phyloP scores from a whole-genome alignment of 345 rosid genomes.

The Sisymbrium irio region DNA sequence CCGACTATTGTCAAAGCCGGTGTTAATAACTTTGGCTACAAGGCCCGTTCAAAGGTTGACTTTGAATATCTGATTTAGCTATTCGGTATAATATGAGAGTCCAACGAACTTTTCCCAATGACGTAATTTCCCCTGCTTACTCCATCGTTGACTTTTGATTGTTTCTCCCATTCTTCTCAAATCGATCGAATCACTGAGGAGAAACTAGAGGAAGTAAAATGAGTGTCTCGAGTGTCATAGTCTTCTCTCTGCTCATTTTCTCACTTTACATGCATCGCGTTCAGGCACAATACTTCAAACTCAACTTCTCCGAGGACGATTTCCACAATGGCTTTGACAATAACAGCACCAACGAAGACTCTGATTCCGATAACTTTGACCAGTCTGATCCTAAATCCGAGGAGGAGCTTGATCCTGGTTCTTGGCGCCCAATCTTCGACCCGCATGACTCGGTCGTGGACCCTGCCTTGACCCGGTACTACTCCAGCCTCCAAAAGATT shows the following conservation, averaged over 20 bases:
- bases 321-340: conserved; percentile 62
- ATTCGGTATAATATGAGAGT: not conserved
- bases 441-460: conserved; percentile 32
- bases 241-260: not conserved
- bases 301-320: conserved; percentile 76
- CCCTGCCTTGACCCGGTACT: conserved; percentile 42
- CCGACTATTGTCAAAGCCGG: not conserved
- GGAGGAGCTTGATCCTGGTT: conserved; percentile 81
- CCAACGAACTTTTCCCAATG: not conserved
- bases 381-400: conserved; percentile 61
- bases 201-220: conserved; percentile 6
- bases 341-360: conserved; percentile 19
- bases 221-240: conserved; percentile 28
- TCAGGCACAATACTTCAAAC: conserved; percentile 58
- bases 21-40: not conserved
- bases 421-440: conserved; percentile 88
- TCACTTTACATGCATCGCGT: conserved; percentile 40
- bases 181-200: not conserved
- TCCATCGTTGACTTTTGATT: not conserved
- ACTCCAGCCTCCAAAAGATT: conserved; percentile 57
- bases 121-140: not conserved
- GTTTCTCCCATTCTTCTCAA: not conserved
- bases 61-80: not conserved
- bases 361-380: conserved; percentile 68
- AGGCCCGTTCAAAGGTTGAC: not conserved